These are phyloP conservation scores for Smittium culicis DNA, from an alignment of 371 early-diverging fungal species.

Conservation along the genomic window DNA sequence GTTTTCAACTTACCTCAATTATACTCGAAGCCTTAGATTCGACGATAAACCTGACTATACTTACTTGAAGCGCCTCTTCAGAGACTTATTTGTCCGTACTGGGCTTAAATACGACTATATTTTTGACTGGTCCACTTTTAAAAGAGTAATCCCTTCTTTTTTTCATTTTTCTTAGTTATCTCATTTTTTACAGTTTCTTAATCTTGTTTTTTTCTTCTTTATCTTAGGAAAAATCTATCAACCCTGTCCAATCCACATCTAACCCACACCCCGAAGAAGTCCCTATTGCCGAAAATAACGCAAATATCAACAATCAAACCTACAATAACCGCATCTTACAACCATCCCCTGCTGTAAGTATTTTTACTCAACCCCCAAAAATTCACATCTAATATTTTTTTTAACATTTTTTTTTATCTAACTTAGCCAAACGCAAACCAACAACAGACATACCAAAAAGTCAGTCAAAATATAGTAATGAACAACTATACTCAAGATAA, in stretches of 20 bases:
- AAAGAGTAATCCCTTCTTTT: conserved; percentile 18
- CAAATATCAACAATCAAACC: conserved; percentile 14
- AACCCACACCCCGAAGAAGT: conserved; percentile 19
- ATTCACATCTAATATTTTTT: not conserved
- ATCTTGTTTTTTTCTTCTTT: not conserved
- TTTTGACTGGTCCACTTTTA: conserved; percentile 77
- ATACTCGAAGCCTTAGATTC: conserved; percentile 90
- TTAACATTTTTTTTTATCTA: not conserved
- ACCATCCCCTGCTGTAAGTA: conserved; percentile 5
- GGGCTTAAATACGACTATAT: conserved; percentile 92
- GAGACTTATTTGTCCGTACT: conserved; percentile 88
- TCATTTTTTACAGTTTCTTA: not conserved
- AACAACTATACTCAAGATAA: not conserved
- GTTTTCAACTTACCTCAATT: conserved; percentile 93
- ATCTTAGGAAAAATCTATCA: conserved; percentile 23
- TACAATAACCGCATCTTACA: conserved; percentile 17
- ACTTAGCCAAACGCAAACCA: not conserved
- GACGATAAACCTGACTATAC: conserved; percentile 99
- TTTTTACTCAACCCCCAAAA: not conserved
- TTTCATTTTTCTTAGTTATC: not conserved
- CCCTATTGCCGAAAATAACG: not conserved
- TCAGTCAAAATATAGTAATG: not conserved
- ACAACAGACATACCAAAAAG: conserved; percentile 1
- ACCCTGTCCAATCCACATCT: conserved; percentile 19
- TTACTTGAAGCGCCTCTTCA: conserved; percentile 91